These are phyloP conservation scores for Dictyostelium discoideum DNA, from an alignment of 78 protist species.

Conservation along the genomic window DNA sequence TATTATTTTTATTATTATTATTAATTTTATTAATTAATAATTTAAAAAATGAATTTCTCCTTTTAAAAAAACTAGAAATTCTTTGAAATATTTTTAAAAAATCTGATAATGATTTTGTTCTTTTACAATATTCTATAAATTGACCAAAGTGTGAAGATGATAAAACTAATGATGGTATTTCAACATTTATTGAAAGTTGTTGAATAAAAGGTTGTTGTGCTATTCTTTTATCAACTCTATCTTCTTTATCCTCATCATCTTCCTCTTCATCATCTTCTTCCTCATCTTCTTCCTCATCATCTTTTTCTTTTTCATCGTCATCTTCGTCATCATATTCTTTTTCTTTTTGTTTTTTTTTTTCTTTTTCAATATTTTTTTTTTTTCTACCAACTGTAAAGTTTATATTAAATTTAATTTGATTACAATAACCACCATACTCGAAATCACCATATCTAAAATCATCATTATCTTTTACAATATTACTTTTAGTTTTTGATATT, in stretches of 20 bases:
- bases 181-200: not conserved
- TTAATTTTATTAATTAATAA: too few species aligned
- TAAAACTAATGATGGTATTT: not conserved
- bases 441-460: not conserved
- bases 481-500: not conserved
- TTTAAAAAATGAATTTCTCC: not conserved
- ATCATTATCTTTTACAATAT: not conserved
- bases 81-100: not conserved
- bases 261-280: not conserved
- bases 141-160: not conserved
- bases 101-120: not conserved
- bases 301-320: not conserved
- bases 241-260: not conserved
- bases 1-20: too few species aligned
- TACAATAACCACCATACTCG: not conserved
- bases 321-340: not conserved
- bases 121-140: not conserved
- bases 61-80: not conserved
- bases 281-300: not conserved
- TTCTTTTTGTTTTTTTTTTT: too few species aligned
- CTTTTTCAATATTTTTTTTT: too few species aligned
- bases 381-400: not conserved
- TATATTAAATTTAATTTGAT: too few species aligned
- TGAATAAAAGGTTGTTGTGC: not conserved
- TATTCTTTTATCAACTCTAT: too few species aligned